Base-by-base conservation (phyloP, 179 eudicot species). In the Beta corolliflora region DNA sequence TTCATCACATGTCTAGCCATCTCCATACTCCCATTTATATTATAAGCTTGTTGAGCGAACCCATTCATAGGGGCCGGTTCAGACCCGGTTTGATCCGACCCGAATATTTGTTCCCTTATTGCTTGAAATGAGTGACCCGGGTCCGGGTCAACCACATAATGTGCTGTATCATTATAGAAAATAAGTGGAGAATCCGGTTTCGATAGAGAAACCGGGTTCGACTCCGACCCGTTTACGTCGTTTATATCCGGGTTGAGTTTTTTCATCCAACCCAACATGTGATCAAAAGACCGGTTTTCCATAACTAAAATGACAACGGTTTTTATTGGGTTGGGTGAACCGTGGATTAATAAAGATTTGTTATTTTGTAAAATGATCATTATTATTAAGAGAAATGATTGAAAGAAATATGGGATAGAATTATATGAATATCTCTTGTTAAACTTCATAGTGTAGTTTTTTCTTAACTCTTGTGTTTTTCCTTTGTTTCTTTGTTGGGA, bases 101-200 rank as follows among this genome's bases (percentile, higher is more conserved):
- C 98, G 72, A 94, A 94, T 29, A 92, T 88, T 81, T 94, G 97
- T 31, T 91, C 92, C 18, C 94, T 83, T 7, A 92, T 94, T 61
- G 93, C 98, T 56, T 91, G 94, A 78, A 94, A 94, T 0, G 98
- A 94, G 86, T 94, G 98, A 6, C 98, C 98, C 56, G 98, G 98
- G 87, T 94, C 97, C 12, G 98, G 98, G 59, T 94, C 97, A 50
- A 94, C 87, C 11, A 85, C 91, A 77, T 82, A 92, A 81, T 89
- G 92, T 16, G 98, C 84, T n/a, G 90, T 78, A 80, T 90, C 73
- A 19, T 77, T 79, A 80, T 86, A 88, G 83, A 58, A 81, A 44
- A 94, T 54, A 21, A 81, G 73, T 3, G 84, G 75, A 1, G 97
- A 91, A 2, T 79, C 71, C 8, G 93, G 92, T 85, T 91, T 90